Base-by-base conservation (phyloP, 1,284 basidiomycete genomes). In the Apiotrichum gamsii region DNA sequence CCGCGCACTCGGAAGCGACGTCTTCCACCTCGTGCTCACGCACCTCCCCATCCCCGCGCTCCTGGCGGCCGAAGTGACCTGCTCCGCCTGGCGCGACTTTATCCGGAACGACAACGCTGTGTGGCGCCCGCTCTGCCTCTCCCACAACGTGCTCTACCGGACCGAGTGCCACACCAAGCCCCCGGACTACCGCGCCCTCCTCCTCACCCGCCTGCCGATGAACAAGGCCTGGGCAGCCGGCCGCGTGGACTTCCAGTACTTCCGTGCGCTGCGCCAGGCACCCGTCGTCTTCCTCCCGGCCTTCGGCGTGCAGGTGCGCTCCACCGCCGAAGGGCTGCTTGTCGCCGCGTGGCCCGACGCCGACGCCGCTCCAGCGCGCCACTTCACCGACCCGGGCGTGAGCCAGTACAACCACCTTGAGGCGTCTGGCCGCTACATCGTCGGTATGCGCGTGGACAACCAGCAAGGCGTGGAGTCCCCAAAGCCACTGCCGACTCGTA, bases 1-100 rank as follows among this genome's bases (percentile, higher is more conserved):
- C 10, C 9, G 15, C 9, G 37, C 36, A 25, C 61, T 70, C 18
- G 62, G 62, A 2, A 45, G 54, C 3, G 62, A 63, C 4, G 30
- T 64, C 9, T 59, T 64, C 51, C 52, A 66, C 21, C 38, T 55
- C n/a, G 51, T 65, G 39, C 51, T 66, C 29, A 46, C 48, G 0
- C 31, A 56, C 20, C 56, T 65, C 18, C 59, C 57, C 13, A 36
- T 59, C 23, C n/a, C 15, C 8, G 39, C 52, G 9, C 47, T 69
- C 1, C 34, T 58, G 21, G 20, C 25, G 13, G 46, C 52, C 37
- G 44, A 52, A 5, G 39, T n/a, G 9, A 55, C 65, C 33, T 56
- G 29, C 16, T 23, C 29, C 20, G 16, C 39, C 43, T 67, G 65
- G 64, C 32, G 49, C 5, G 11, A 16, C 6, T 14, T 58, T 14